Evolutionary conservation across 805 yeast genomes (phyloP).

Genomic region (Lachancea sp.): DNA sequence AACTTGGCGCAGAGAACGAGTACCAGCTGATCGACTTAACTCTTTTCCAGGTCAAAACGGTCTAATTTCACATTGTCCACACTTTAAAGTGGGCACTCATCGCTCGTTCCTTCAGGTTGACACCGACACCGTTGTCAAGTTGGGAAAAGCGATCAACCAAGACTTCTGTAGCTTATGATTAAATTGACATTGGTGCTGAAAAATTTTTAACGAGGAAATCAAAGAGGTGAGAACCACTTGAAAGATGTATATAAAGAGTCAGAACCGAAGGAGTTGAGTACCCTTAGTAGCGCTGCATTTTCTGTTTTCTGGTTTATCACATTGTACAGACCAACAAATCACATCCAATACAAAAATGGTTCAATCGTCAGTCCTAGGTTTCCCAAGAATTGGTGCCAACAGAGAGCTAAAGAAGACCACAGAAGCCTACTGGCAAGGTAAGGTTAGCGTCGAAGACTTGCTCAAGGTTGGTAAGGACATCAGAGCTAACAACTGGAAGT

Average conservation of each 20-base stretch:
- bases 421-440: slow-evolving; percentile 98
- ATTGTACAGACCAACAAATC: slow-evolving; percentile 4
- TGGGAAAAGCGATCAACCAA: no score
- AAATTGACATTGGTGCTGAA: background rate
- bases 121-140: no score
- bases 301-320: background rate
- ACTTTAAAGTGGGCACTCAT: no score
- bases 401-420: slow-evolving; percentile 99
- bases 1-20: slow-evolving; percentile 1
- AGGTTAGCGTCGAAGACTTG: slow-evolving; percentile 79
- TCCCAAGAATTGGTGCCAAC: slow-evolving; percentile 99
- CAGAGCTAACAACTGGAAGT: slow-evolving; percentile 95
- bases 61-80: background rate
- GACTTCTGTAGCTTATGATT: background rate
- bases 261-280: background rate
- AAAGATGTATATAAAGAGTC: slow-evolving; percentile 10
- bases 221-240: background rate
- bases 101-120: no score
- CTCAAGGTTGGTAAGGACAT: slow-evolving; percentile 90
- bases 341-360: slow-evolving; percentile 55
- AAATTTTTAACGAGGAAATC: background rate
- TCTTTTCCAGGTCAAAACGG: no score
- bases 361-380: slow-evolving; percentile 94
- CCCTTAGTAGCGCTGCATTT: background rate
- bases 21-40: no score